Conservation (phyloP, 2,329 filamentous ascomycete species). For the Colletotrichum noveboracense region DNA sequence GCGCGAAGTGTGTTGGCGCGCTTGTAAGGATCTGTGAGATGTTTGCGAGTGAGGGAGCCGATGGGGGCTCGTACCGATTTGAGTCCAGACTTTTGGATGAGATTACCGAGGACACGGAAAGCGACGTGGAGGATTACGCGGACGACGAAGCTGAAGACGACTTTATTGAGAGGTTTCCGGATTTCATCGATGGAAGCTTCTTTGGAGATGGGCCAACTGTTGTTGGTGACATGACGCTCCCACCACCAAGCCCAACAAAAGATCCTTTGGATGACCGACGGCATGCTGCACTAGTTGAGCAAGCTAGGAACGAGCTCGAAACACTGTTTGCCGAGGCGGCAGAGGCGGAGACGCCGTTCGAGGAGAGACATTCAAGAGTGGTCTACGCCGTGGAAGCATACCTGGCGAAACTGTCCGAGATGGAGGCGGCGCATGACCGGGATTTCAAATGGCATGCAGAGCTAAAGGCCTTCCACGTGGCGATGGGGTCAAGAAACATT, state of each 20-base stretch:
- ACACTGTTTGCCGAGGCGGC: background rate
- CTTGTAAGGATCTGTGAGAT: slow-evolving; percentile 15
- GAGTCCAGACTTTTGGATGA: background rate
- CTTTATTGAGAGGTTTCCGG: background rate
- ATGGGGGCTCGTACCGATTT: background rate
- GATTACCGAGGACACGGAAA: background rate
- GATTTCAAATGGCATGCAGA: slow-evolving; percentile 14
- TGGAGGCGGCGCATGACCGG: slow-evolving; percentile 8
- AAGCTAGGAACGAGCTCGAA: slow-evolving; percentile 8
- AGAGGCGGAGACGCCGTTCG: background rate
- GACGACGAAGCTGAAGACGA: slow-evolving; percentile 6
- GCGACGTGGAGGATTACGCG: background rate
- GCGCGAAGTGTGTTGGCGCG: background rate
- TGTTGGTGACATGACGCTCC: background rate
- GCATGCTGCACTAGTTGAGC: background rate
- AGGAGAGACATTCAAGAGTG: slow-evolving; percentile 10
- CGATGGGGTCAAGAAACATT: background rate
- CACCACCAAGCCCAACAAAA: background rate
- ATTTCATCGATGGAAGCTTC: background rate
- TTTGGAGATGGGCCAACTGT: background rate
- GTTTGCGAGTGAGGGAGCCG: slow-evolving; percentile 10
- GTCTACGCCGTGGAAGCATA: slow-evolving; percentile 15
- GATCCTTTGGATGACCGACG: background rate
- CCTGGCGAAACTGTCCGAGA: background rate
- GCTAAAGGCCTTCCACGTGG: background rate